A percentile compares a stretch with the other conserved stretches of the same genome.
phyloP scores from a whole-genome alignment of 2,329 filamentous ascomycete species.

The Talaromyces sp. region DNA sequence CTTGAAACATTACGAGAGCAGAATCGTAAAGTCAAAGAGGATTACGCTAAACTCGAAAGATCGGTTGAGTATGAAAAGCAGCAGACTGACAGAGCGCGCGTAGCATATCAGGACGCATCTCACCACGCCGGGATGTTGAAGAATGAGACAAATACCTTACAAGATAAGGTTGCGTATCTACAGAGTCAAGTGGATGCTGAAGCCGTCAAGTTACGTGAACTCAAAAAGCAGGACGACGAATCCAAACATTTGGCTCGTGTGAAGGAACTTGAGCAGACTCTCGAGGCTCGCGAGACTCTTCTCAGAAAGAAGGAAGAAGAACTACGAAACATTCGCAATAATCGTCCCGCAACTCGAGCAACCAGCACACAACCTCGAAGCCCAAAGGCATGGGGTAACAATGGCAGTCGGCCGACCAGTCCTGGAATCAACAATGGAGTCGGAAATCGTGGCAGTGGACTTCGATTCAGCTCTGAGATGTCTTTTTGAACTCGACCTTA shows the following conservation, averaged over 20 bases:
- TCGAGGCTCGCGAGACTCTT: conserved; percentile 37
- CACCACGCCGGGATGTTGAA: conserved; percentile 40
- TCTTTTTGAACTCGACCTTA: conserved; percentile 22
- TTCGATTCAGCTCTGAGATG: conserved; percentile 40
- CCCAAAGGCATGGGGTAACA: conserved; percentile 34
- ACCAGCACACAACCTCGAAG: conserved; percentile 44
- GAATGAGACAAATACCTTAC: conserved; percentile 29
- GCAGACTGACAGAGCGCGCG: conserved; percentile 45
- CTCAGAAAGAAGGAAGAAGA: conserved; percentile 45
- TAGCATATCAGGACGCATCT: conserved; percentile 48
- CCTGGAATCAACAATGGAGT: conserved; percentile 34
- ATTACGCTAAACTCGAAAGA: conserved; percentile 34
- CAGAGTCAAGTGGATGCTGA: conserved; percentile 38
- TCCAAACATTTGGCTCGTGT: conserved; percentile 36
- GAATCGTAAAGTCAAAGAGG: conserved; percentile 34
- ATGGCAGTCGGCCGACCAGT: conserved; percentile 39
- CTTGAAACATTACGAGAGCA: conserved; percentile 42
- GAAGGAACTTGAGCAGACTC: conserved; percentile 35
- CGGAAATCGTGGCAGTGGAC: conserved; percentile 34
- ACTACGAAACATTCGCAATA: conserved; percentile 42
- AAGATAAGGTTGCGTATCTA: conserved; percentile 36
- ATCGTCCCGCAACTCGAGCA: conserved; percentile 41
- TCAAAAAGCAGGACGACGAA: conserved; percentile 35
- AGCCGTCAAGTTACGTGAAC: conserved; percentile 35
- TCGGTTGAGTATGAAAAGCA: conserved; percentile 41